Evolutionary conservation across 768 basidiomycete genomes (phyloP).

Genomic region (Inosperma sp.): DNA sequence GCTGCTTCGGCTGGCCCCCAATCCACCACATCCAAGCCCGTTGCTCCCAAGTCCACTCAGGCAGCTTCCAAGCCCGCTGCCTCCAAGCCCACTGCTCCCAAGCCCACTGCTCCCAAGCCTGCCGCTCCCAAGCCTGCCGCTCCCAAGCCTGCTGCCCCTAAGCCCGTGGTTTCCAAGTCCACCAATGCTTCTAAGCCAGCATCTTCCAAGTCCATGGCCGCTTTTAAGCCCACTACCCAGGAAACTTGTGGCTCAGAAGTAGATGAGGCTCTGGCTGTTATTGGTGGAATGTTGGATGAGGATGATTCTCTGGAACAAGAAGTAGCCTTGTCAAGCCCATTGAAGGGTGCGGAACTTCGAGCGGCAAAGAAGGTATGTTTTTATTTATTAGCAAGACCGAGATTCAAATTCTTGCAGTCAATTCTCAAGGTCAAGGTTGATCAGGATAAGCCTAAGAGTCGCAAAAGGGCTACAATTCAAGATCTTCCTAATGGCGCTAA

Average conservation of each 20-base stretch:
- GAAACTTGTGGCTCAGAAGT: neutral
- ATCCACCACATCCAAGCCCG: neutral
- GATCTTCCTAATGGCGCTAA: neutral
- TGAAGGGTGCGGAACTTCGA: neutral
- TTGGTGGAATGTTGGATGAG: neutral
- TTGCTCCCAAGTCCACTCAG: neutral
- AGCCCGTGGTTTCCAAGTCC: neutral
- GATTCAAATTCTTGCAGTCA: neutral
- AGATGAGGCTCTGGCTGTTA: neutral
- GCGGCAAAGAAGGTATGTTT: neutral
- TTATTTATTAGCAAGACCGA: neutral
- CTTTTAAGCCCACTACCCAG: no score
- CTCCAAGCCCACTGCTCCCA: neutral
- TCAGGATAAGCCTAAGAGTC: neutral
- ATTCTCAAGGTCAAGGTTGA: neutral
- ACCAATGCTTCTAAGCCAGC: neutral
- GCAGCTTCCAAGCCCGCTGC: neutral
- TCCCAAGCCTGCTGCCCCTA: neutral
- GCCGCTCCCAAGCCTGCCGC: neutral
- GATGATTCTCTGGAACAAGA: slow-evolving; percentile 1
- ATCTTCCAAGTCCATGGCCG: neutral
- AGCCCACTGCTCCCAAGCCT: neutral
- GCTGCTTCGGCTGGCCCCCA: neutral
- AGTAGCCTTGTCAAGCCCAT: neutral
- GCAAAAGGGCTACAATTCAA: neutral